These are phyloP conservation scores for Geotrichum siamense DNA, from an alignment of 1,139 yeast species.

Conservation along the genomic window DNA sequence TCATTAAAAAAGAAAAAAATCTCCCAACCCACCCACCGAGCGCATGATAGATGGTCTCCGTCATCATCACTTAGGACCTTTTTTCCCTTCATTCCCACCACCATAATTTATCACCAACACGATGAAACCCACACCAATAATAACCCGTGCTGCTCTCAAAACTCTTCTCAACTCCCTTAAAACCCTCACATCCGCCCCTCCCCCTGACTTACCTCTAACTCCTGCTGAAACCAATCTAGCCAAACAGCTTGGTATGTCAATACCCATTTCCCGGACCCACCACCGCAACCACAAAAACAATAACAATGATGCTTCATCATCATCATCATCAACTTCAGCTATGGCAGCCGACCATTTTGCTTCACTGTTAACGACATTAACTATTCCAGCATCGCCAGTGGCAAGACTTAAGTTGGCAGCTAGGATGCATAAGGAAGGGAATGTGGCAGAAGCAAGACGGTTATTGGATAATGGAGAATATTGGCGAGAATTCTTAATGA, in stretches of 20 bases:
- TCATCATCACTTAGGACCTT: not conserved
- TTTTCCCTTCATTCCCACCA: not conserved
- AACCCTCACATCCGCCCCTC: not conserved
- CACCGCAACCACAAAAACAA: not conserved
- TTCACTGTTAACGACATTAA: not conserved
- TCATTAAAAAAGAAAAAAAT: no score
- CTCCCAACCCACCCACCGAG: not conserved
- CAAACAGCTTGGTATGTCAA: not conserved
- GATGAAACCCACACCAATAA: not conserved
- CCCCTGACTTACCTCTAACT: not conserved
- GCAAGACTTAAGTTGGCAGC: constrained; percentile 2
- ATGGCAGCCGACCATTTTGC: not conserved
- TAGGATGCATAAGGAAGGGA: not conserved
- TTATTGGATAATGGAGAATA: not conserved
- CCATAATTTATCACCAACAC: not conserved
- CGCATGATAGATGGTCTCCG: not conserved
- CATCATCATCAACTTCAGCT: not conserved
- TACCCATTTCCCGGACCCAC: not conserved
- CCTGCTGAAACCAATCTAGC: not conserved
- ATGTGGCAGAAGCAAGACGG: not conserved
- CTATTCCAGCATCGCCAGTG: not conserved
- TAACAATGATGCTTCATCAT: no score
- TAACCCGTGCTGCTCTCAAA: constrained; percentile 2
- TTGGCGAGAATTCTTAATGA: not conserved
- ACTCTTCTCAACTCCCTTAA: not conserved